Base-by-base conservation (phyloP, 805 yeast species). In the Saturnispora zaruensis region DNA sequence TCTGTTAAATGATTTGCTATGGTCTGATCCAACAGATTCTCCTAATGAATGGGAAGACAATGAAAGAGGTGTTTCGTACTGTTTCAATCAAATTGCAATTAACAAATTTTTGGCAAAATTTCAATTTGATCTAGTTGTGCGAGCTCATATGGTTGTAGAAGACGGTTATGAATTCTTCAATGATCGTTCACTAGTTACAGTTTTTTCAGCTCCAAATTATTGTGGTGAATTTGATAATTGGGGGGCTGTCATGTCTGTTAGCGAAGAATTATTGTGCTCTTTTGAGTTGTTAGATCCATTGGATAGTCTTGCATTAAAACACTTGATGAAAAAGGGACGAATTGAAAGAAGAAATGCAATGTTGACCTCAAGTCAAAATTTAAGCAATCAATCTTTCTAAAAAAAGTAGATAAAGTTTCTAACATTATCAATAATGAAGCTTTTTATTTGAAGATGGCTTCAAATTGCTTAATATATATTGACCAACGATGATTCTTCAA, bases 211-310 rank as follows among this genome's bases (percentile, higher is more conserved):
- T 2, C 89, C 88, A 9, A 82, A 82, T 63, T 82, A 82, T 63
- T 82, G 88, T 60, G 88, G 89, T n/a, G 89, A 82, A 65, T 82
- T 82, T 60, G 87, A 89, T 64, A 88, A 88, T 60, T 88, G 96
- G 96, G 96, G 96, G 23, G 99, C 99, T 2, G 97, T 91, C 5
- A 91, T 91, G 98, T 82, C 95, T 58, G 98, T 91, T 14, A 79
- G 87, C 55, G 96, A 91, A 55, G 97, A 91, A 59, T 73, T 91
- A 56, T 71, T 93, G 51, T 91, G 99, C 67, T 84, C 93, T 54
- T 91, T 91, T 67, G 99, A 91, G 66, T 75, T 91, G 49, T 73
- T 91, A 52, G 96, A 93, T 67, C 99, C 99, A 7, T 73, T 93
- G 58, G 98, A 91, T 68, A 79, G 95, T 46, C 84, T 85, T 18